phyloP scores from a whole-genome alignment of 2,329 filamentous ascomycete genomes.

The Orbilia blumenaviensis region DNA sequence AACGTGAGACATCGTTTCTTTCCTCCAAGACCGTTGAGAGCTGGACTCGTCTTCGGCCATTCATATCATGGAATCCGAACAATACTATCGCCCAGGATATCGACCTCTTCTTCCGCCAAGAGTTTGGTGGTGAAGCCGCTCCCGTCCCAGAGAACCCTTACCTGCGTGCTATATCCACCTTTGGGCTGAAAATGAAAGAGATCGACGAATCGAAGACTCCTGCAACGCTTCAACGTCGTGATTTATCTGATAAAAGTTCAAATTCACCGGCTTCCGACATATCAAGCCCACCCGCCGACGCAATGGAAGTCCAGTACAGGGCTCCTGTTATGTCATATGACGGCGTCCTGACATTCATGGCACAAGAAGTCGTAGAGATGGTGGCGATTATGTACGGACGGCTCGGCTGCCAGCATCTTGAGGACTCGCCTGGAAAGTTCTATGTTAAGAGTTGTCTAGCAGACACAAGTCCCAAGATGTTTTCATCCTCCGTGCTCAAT shows the following conservation, averaged over 20 bases:
- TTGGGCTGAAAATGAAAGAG: constrained; percentile 35
- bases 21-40: constrained; percentile 42
- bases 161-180: constrained; percentile 36
- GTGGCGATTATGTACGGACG: constrained; percentile 51
- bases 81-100: constrained; percentile 46
- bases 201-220: constrained; percentile 41
- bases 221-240: constrained; percentile 34
- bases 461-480: constrained; percentile 28
- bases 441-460: constrained; percentile 51
- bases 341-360: constrained; percentile 48
- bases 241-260: constrained; percentile 22
- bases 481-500: constrained; percentile 37
- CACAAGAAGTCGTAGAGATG: constrained; percentile 54
- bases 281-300: constrained; percentile 34
- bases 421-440: constrained; percentile 46
- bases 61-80: constrained; percentile 34
- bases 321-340: constrained; percentile 53
- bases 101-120: constrained; percentile 46
- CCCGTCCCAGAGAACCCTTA: constrained; percentile 34
- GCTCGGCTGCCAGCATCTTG: constrained; percentile 52
- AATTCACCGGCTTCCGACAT: constrained; percentile 32
- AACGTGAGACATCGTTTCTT: constrained; percentile 37
- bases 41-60: constrained; percentile 47
- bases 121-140: constrained; percentile 22
- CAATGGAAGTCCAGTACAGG: constrained; percentile 44